A percentile compares a stretch with the other conserved stretches of the same genome.
Conservation (phyloP, 164 flowering plant species). For the Stephania cephalantha region DNA sequence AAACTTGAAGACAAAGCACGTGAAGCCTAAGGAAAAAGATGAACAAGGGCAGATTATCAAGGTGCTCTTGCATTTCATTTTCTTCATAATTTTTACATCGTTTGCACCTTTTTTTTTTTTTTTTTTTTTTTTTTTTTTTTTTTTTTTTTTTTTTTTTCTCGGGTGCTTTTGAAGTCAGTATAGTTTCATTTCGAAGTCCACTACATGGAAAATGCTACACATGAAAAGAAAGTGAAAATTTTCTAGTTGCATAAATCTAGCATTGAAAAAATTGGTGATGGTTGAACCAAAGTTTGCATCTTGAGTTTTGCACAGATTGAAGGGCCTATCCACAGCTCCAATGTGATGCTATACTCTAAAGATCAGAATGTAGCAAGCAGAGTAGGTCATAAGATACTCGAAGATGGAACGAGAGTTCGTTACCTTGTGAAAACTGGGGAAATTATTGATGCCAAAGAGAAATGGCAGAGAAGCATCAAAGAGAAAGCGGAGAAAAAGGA, state of each 20-base stretch:
- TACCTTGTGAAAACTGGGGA: conserved; percentile 95
- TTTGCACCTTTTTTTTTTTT: not conserved
- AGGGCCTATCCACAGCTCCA: conserved; percentile 92
- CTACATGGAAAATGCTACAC: not conserved
- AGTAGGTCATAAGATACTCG: conserved; percentile 82
- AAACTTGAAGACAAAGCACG: conserved; percentile 89
- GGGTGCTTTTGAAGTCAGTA: not conserved
- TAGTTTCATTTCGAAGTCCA: not conserved
- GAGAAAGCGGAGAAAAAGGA: conserved; percentile 26
- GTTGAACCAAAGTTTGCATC: not conserved
- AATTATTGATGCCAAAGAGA: conserved; percentile 70
- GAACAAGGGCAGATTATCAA: conserved; percentile 80
- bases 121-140: not conserved
- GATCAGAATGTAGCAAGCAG: conserved; percentile 82
- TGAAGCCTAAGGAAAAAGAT: conserved; percentile 73
- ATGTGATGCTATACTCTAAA: conserved; percentile 96
- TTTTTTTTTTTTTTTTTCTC: not conserved
- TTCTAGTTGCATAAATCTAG: not conserved
- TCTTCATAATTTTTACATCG: not conserved
- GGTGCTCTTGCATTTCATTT: conserved; percentile 34
- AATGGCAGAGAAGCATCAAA: conserved; percentile 65
- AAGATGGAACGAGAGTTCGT: conserved; percentile 75
- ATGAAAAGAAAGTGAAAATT: not conserved
- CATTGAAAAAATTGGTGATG: too few species aligned
- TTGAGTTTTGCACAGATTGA: conserved; percentile 46